Conservation (phyloP, 2,329 filamentous ascomycete genomes). For the Amesomyces nigricolor region DNA sequence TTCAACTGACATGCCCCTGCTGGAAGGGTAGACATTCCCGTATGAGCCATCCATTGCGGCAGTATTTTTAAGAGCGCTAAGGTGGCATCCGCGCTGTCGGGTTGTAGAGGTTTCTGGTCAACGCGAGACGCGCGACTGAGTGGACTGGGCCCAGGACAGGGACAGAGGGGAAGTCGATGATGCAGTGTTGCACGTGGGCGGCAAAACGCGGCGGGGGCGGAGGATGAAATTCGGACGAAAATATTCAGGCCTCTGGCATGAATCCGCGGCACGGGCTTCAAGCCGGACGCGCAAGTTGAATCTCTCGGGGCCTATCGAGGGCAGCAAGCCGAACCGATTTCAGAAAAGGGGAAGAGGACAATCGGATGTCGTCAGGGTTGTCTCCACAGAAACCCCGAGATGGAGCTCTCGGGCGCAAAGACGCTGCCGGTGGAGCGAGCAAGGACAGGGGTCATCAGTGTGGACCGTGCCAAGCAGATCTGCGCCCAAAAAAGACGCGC, state of each 20-base stretch:
- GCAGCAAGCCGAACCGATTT: neutral
- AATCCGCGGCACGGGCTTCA: neutral
- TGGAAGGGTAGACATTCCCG: slow-evolving; percentile 29
- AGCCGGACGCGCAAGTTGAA: neutral
- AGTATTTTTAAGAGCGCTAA: slow-evolving; percentile 3
- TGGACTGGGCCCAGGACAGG: neutral
- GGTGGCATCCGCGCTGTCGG: slow-evolving; percentile 1
- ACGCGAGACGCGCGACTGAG: no score
- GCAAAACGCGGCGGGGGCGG: slow-evolving; percentile 11
- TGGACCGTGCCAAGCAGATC: slow-evolving; percentile 17
- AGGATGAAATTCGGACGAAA: neutral
- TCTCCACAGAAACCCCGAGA: slow-evolving; percentile 3
- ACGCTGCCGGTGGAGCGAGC: neutral
- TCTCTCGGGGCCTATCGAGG: no score
- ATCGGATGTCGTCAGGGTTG: neutral
- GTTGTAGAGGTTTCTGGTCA: neutral
- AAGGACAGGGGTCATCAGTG: neutral
- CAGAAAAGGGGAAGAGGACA: neutral
- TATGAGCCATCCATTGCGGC: slow-evolving; percentile 30
- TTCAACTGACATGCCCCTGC: slow-evolving; percentile 25
- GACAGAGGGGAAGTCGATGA: slow-evolving; percentile 3
- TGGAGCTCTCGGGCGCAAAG: neutral
- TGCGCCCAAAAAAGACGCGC: slow-evolving; percentile 7
- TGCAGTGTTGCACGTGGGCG: slow-evolving; percentile 4
- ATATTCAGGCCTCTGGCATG: neutral